Conservation (phyloP, 1,284 basidiomycete genomes). For the Fomitiporia mediterranea region DNA sequence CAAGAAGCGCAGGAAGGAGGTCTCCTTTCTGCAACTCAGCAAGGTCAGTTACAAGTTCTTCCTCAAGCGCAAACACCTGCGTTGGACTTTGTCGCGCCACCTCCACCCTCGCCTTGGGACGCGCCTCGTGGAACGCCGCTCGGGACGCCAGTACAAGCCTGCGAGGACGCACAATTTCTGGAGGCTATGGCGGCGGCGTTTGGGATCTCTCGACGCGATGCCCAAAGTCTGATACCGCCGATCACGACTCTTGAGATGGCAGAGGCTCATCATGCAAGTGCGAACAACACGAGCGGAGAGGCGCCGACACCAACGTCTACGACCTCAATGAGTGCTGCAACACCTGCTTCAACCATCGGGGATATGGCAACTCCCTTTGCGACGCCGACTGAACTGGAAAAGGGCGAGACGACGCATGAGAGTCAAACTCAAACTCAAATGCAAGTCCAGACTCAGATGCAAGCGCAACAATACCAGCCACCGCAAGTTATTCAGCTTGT, state of each 20-base stretch:
- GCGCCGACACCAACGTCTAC: background rate
- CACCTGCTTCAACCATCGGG: background rate
- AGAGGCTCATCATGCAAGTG: background rate
- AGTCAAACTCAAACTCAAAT: background rate
- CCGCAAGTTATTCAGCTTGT: conserved; percentile 20
- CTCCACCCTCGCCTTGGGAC: background rate
- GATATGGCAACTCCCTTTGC: background rate
- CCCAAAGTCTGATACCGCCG: background rate
- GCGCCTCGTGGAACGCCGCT: background rate
- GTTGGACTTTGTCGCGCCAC: background rate
- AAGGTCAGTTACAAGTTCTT: background rate
- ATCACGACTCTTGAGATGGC: background rate
- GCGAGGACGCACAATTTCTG: background rate
- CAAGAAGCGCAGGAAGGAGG: background rate
- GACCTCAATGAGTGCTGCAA: background rate
- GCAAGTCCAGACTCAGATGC: background rate
- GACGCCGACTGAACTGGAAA: background rate
- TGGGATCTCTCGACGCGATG: too few species aligned
- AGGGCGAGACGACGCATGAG: background rate
- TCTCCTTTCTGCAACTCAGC: too few species aligned
- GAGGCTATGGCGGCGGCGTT: background rate
- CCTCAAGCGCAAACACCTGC: background rate
- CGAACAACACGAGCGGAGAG: background rate
- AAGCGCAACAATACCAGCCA: conserved; percentile 9
- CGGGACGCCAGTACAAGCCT: background rate